Evolutionary conservation across 176 grass and related monocot species (phyloP).

Genomic region (Pharus latifolius): DNA sequence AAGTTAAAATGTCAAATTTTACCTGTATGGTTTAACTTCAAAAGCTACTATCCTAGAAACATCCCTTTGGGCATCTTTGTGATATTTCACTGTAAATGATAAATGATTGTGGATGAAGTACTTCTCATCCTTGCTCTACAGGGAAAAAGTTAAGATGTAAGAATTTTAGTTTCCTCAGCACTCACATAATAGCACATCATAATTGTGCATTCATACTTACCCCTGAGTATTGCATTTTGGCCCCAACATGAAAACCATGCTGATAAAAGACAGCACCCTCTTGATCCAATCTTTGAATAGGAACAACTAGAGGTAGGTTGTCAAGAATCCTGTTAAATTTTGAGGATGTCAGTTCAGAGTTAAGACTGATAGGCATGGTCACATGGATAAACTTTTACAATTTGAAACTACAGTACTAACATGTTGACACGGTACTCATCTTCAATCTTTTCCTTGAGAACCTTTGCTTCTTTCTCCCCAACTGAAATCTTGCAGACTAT

Average conservation of each 20-base stretch:
- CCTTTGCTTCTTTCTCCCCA: constrained; percentile 26
- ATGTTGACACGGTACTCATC: constrained; percentile 41
- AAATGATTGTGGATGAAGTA: constrained; percentile 10
- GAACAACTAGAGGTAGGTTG: constrained; percentile 37
- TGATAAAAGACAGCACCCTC: constrained; percentile 22
- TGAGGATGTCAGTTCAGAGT: background rate
- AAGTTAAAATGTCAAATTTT: too few species aligned
- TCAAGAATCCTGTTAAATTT: constrained; percentile 31
- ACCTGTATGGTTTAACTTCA: constrained; percentile 7
- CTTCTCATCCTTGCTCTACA: constrained; percentile 8
- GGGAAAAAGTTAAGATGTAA: background rate
- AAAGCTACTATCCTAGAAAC: background rate
- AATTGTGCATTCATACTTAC: constrained; percentile 28
- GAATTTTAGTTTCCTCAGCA: background rate
- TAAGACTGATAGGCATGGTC: too few species aligned
- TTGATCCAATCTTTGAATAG: constrained; percentile 33
- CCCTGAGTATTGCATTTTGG: constrained; percentile 34
- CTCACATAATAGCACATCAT: background rate
- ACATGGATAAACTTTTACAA: background rate
- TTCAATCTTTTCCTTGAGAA: constrained; percentile 36
- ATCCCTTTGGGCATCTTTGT: background rate
- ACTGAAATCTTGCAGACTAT: constrained; percentile 29
- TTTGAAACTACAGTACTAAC: background rate
- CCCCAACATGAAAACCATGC: constrained; percentile 31
- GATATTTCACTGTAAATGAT: background rate